A percentile compares a stretch with the other conserved stretches of the same genome.
phyloP scores from a whole-genome alignment of 345 rosid species.

The Capsella bursapastoris region DNA sequence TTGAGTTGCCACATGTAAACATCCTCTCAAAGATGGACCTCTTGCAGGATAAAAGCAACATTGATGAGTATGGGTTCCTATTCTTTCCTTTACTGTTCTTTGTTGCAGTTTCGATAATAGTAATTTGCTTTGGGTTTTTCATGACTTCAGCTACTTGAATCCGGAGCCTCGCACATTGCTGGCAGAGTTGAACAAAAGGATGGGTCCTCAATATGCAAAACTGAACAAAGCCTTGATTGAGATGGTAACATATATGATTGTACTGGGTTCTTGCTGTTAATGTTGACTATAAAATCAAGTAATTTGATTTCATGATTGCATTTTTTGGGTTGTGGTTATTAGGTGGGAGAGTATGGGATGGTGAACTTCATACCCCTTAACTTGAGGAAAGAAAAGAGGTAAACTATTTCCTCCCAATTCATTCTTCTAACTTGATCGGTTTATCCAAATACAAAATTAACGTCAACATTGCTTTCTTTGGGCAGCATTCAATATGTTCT shows the following conservation, averaged over 20 bases:
- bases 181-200: slow-evolving; percentile 71
- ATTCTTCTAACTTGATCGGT: not conserved
- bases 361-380: slow-evolving; percentile 85
- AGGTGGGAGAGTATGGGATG: slow-evolving; percentile 91
- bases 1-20: slow-evolving; percentile 89
- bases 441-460: not conserved
- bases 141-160: slow-evolving; percentile 65
- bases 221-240: slow-evolving; percentile 82
- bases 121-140: slow-evolving; percentile 23
- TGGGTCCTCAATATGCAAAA: slow-evolving; percentile 83
- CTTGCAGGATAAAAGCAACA: slow-evolving; percentile 67
- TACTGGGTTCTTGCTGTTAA: not conserved
- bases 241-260: slow-evolving; percentile 50
- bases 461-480: not conserved
- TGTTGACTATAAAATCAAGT: not conserved
- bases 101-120: not conserved
- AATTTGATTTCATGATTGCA: slow-evolving; percentile 13
- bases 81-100: not conserved
- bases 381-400: slow-evolving; percentile 82
- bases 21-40: slow-evolving; percentile 95
- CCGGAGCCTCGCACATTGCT: slow-evolving; percentile 75
- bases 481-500: slow-evolving; percentile 74
- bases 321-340: slow-evolving; percentile 17
- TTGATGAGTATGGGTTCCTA: slow-evolving; percentile 59
- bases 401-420: slow-evolving; percentile 21